Evolutionary conservation across 1,284 basidiomycete genomes (phyloP).

Genomic region (Fistulina hepatica): DNA sequence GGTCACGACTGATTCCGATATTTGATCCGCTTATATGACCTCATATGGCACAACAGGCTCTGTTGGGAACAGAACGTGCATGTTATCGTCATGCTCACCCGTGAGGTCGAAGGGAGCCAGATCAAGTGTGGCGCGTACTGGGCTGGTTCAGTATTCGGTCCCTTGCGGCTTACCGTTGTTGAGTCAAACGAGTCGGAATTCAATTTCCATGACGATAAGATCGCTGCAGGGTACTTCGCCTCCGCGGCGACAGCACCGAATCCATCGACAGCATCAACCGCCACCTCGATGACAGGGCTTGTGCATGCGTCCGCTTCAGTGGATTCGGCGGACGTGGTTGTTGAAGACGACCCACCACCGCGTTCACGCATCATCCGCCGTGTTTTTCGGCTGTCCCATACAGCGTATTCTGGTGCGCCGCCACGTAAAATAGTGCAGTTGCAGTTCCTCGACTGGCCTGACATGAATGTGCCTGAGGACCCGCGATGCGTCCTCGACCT

Average conservation of each 20-base stretch:
- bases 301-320: too few relatives aligned
- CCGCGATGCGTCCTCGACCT: slow-evolving; percentile 65
- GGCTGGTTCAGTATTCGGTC: slow-evolving; percentile 63
- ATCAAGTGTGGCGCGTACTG: slow-evolving; percentile 93
- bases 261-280: slow-evolving; percentile 4
- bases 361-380: slow-evolving; percentile 43
- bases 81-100: slow-evolving; percentile 84
- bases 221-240: slow-evolving; percentile 10
- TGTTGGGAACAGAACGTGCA: slow-evolving; percentile 75
- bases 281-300: too few relatives aligned
- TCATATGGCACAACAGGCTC: slow-evolving; percentile 32
- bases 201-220: too few relatives aligned
- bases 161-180: slow-evolving; percentile 53
- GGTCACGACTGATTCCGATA: slow-evolving; percentile 15
- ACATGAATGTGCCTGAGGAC: slow-evolving; percentile 85
- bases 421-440: slow-evolving; percentile 65
- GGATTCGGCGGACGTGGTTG: too few relatives aligned
- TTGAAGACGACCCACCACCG: not conserved
- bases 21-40: slow-evolving; percentile 5
- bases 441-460: slow-evolving; percentile 89
- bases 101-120: slow-evolving; percentile 80
- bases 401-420: slow-evolving; percentile 42
- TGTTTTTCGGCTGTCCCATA: slow-evolving; percentile 58
- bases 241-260: slow-evolving; percentile 2
- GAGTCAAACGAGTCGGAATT: slow-evolving; percentile 4